These are phyloP conservation scores for Tylopilus cervinicoccineus DNA, from an alignment of 768 basidiomycete species.

Conservation along the genomic window DNA sequence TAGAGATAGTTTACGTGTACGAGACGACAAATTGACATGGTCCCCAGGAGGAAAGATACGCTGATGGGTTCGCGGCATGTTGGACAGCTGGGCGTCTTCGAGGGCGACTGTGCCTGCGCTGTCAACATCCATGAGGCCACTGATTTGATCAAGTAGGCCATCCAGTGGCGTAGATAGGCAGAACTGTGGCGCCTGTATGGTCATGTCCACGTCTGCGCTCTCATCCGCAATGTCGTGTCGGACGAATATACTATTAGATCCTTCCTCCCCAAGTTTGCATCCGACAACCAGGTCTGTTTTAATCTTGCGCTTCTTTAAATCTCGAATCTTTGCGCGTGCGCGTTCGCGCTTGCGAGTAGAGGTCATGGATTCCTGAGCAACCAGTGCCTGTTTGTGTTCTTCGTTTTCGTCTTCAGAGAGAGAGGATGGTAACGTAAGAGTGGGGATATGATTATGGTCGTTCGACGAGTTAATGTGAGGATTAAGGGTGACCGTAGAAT, in stretches of 20 bases:
- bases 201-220: conserved; percentile 57
- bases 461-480: conserved; percentile 20
- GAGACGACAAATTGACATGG: conserved; percentile 12
- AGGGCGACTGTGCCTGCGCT: neutral
- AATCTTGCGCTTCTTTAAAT: conserved; percentile 53
- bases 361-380: conserved; percentile 16
- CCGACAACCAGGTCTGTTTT: conserved; percentile 31
- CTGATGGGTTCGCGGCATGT: neutral
- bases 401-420: conserved; percentile 35
- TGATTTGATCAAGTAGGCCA: conserved; percentile 2
- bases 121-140: conserved; percentile 17
- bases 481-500: conserved; percentile 30
- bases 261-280: conserved; percentile 27
- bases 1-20: conserved; percentile 30
- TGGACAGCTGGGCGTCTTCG: conserved; percentile 3
- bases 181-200: conserved; percentile 29
- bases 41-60: conserved; percentile 8
- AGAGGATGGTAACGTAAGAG: conserved; percentile 21
- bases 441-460: conserved; percentile 18
- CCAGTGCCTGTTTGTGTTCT: conserved; percentile 4
- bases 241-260: conserved; percentile 45
- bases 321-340: conserved; percentile 50
- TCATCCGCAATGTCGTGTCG: conserved; percentile 58
- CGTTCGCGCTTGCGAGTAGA: conserved; percentile 33
- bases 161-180: conserved; percentile 20